These are phyloP conservation scores for Trypanosoma scelopori DNA, from an alignment of 208 protist genomes.

Conservation along the genomic window DNA sequence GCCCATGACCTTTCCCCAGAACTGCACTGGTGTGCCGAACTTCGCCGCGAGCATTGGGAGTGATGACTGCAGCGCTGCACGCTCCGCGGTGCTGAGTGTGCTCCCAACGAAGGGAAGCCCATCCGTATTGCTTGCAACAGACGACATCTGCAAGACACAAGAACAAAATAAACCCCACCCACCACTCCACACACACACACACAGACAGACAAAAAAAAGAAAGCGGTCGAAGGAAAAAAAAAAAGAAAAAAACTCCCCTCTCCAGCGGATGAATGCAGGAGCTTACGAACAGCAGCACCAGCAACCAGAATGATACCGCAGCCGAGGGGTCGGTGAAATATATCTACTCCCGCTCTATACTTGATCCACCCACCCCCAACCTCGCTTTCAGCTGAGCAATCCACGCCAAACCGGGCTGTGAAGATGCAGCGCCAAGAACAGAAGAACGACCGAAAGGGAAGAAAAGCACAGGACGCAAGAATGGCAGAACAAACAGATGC, in stretches of 20 bases:
- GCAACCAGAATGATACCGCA: no score
- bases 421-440: neutral
- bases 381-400: no score
- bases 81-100: slow-evolving; percentile 62
- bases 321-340: no score
- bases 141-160: slow-evolving; percentile 34
- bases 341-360: no score
- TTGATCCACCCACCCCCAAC: no score
- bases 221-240: slow-evolving; percentile 2
- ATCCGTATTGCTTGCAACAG: slow-evolving; percentile 41
- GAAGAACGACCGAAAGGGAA: slow-evolving; percentile 1
- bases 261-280: neutral
- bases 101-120: slow-evolving; percentile 62
- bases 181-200: no score
- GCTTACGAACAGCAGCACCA: no score
- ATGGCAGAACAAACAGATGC: slow-evolving; percentile 4
- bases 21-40: slow-evolving; percentile 43
- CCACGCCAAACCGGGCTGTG: neutral
- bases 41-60: slow-evolving; percentile 69
- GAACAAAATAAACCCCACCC: slow-evolving; percentile 2
- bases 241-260: neutral
- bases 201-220: slow-evolving; percentile 8
- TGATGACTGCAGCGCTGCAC: slow-evolving; percentile 75
- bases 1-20: slow-evolving; percentile 85
- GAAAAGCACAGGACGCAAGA: neutral